Percentiles rank a stretch among this genome's conserved stretches.
Evolutionary conservation across 2,329 filamentous ascomycete genomes (phyloP).

Genomic region (Hortaea sp.): DNA sequence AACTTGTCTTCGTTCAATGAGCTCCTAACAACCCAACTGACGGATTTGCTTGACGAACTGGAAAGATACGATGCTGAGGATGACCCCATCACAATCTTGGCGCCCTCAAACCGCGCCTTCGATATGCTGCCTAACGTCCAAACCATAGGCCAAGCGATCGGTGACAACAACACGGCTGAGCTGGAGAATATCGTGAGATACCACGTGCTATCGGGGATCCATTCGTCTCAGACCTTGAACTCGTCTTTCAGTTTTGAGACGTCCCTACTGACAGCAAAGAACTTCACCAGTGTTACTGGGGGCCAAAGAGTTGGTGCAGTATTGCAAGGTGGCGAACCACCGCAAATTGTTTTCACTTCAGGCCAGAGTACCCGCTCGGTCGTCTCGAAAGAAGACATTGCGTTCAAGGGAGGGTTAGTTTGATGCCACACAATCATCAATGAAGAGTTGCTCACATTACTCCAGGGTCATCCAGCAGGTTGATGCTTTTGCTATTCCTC

Average conservation of each 20-base stretch:
- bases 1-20: conserved; percentile 9
- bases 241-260: conserved; percentile 30
- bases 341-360: conserved; percentile 31
- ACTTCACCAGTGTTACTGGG: conserved; percentile 40
- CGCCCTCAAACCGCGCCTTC: conserved; percentile 52
- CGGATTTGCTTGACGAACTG: conserved; percentile 23
- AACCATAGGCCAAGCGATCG: conserved; percentile 10
- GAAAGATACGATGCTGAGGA: conserved; percentile 12
- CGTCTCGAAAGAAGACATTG: conserved; percentile 8
- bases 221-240: conserved; percentile 8
- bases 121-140: conserved; percentile 32
- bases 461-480: conserved; percentile 44
- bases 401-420: conserved; percentile 39
- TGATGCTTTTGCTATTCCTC: conserved; percentile 43
- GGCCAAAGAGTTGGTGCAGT: conserved; percentile 42
- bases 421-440: not conserved
- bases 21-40: conserved; percentile 9
- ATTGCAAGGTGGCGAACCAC: conserved; percentile 27
- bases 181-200: conserved; percentile 50
- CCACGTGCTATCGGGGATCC: conserved; percentile 48
- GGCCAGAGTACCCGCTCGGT: conserved; percentile 35
- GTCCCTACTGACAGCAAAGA: conserved; percentile 34
- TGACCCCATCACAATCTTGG: conserved; percentile 50
- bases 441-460: not conserved
- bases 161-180: conserved; percentile 35